Evolutionary conservation across 768 basidiomycete species (phyloP).

Genomic region (Gautieria morchelliformis): DNA sequence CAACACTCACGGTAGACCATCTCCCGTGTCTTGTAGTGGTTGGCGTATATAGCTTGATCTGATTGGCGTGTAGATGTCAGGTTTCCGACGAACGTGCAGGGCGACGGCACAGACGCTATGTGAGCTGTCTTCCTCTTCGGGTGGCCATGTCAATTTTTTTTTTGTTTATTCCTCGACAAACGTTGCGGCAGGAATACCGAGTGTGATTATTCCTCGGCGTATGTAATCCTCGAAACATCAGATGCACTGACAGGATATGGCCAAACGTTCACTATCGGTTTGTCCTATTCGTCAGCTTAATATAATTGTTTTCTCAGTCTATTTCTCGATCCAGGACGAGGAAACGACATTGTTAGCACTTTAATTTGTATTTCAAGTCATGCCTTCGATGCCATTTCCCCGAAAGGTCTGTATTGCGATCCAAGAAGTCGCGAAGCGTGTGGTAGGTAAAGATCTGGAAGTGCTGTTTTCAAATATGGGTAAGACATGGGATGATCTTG

Average conservation of each 20-base stretch:
- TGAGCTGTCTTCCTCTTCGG: constrained; percentile 22
- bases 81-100: constrained; percentile 84
- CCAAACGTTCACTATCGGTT: constrained; percentile 89
- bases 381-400: not conserved
- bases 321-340: constrained; percentile 32
- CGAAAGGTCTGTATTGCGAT: constrained; percentile 73
- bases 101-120: constrained; percentile 94
- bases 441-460: constrained; percentile 76
- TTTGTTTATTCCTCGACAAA: not conserved
- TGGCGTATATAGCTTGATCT: not conserved
- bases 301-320: constrained; percentile 30
- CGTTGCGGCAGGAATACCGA: constrained; percentile 69
- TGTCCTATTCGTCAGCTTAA: constrained; percentile 15
- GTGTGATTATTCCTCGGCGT: constrained; percentile 94
- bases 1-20: constrained; percentile 9
- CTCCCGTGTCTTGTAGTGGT: not conserved
- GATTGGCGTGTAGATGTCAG: constrained; percentile 54
- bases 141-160: not conserved
- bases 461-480: constrained; percentile 87
- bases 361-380: not conserved
- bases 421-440: constrained; percentile 65
- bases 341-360: constrained; percentile 73
- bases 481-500: constrained; percentile 77
- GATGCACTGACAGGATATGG: constrained; percentile 75
- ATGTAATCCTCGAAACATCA: constrained; percentile 63